Evolutionary conservation across 805 yeast genomes (phyloP).

Genomic region (Starmerella asiatica): DNA sequence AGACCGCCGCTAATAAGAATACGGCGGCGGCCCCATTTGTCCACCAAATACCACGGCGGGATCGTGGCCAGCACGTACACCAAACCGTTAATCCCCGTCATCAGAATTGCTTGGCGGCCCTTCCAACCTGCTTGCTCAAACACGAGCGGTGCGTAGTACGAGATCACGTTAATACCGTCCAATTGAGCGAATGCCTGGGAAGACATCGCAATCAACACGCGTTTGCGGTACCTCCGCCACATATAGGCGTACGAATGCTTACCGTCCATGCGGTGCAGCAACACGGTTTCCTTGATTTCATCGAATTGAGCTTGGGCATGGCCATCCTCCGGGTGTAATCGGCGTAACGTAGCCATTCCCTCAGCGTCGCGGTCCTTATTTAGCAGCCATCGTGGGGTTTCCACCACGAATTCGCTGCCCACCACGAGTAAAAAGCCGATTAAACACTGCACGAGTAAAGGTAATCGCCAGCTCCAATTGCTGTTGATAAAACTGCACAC

Average conservation of each 20-base stretch:
- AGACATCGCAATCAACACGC: constrained; percentile 78
- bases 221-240: constrained; percentile 58
- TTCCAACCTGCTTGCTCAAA: constrained; percentile 93
- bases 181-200: constrained; percentile 87
- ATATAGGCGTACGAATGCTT: constrained; percentile 60
- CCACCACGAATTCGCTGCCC: constrained; percentile 72
- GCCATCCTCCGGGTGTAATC: constrained; percentile 49
- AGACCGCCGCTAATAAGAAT: constrained; percentile 65
- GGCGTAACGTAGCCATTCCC: constrained; percentile 74
- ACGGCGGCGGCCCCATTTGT: constrained; percentile 85
- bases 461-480: constrained; percentile 62
- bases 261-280: constrained; percentile 68
- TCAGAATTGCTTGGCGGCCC: constrained; percentile 72
- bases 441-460: constrained; percentile 59
- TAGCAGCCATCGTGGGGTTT: constrained; percentile 80
- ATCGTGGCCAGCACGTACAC: constrained; percentile 53
- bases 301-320: constrained; percentile 60
- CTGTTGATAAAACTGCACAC: constrained; percentile 51
- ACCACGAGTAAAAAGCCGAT: constrained; percentile 54
- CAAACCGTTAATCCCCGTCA: constrained; percentile 71
- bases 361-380: constrained; percentile 68
- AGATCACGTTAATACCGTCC: constrained; percentile 84
- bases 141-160: constrained; percentile 86
- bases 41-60: constrained; percentile 86
- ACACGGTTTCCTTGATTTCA: constrained; percentile 66